Conservation (phyloP, 2,329 filamentous ascomycete species). For the Diaporthe vexans region DNA sequence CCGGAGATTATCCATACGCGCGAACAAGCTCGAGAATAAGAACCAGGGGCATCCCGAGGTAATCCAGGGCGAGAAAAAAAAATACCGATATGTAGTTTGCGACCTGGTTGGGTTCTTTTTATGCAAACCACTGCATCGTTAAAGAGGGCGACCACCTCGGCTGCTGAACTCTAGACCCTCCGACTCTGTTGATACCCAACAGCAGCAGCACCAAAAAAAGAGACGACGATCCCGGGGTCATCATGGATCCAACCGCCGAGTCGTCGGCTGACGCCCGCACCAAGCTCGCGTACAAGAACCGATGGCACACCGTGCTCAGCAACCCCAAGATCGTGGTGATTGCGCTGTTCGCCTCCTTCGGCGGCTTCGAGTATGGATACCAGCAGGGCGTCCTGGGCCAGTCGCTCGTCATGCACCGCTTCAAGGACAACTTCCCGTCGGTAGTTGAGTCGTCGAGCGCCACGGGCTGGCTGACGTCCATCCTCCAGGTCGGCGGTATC, state of each 20-base stretch:
- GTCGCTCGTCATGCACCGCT: constrained; percentile 66
- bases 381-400: constrained; percentile 69
- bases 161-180: background rate
- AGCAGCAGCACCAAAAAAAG: background rate
- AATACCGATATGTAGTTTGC: background rate
- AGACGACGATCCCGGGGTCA: background rate
- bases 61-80: background rate
- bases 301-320: constrained; percentile 32
- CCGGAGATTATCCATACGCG: constrained; percentile 5
- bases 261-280: constrained; percentile 25
- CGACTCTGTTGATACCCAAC: background rate
- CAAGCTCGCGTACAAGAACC: constrained; percentile 34
- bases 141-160: background rate
- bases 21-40: background rate
- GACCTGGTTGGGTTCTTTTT: background rate
- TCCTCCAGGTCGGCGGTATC: constrained; percentile 65
- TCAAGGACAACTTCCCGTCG: constrained; percentile 63
- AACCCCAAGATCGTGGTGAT: constrained; percentile 41
- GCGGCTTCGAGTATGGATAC: constrained; percentile 67
- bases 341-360: constrained; percentile 50
- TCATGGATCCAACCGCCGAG: constrained; percentile 14
- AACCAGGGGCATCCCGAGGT: background rate
- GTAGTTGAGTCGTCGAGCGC: constrained; percentile 61
- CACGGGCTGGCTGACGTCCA: constrained; percentile 65
- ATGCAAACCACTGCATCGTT: background rate